Base-by-base conservation (phyloP, 139 green algal species). In the Edaphochlamys debaryana region DNA sequence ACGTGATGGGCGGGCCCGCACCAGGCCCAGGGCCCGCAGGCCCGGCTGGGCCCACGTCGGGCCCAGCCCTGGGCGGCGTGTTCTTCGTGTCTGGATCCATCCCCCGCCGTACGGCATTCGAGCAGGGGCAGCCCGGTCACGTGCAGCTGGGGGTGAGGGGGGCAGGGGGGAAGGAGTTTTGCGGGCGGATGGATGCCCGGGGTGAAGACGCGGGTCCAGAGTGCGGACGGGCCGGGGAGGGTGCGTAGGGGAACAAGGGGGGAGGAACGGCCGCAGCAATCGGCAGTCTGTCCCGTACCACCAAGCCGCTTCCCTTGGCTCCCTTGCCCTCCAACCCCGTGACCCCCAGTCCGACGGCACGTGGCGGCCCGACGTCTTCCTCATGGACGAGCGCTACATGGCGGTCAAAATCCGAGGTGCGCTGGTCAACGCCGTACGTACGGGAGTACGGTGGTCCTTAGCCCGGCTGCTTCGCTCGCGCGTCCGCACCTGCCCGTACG, bases 331-430 rank as follows among this genome's bases (percentile, higher is more conserved):
- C 11, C 48, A 62, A 15, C 9, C 48, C 9, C 48, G 15, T 54
- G 25, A 58, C 37, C 15, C 37, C 1, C 63, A 89, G 78, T 7
- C 63, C n/a, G 89, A 70, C 30, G 89, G 86, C 15, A 0, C 25
- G 0, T 92, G 84, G 84, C 52, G 69, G 50, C 17, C 32, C 3
- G 89, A 92, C 58, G 79, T 85, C 7, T 45, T 80, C 0, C 80
- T 92, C 6, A 82, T 76, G 48, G 89, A 91, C 54, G 89, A 92
- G 86, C 69, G 89, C 8, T 90, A 81, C 45, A 29, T 92, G 42
- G 86, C 84, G 15, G 86, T 88, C 17, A 40, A 54, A 2, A 29
- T 92, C 15, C 68, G 84, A 69, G 84, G 87, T 86, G 38, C 64
- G 80, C 27, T 11, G 67, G 38, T n/a, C n/a, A n/a, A n/a, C n/a